Conservation (phyloP, 495 filamentous ascomycete species). For the Letharia lupina region DNA sequence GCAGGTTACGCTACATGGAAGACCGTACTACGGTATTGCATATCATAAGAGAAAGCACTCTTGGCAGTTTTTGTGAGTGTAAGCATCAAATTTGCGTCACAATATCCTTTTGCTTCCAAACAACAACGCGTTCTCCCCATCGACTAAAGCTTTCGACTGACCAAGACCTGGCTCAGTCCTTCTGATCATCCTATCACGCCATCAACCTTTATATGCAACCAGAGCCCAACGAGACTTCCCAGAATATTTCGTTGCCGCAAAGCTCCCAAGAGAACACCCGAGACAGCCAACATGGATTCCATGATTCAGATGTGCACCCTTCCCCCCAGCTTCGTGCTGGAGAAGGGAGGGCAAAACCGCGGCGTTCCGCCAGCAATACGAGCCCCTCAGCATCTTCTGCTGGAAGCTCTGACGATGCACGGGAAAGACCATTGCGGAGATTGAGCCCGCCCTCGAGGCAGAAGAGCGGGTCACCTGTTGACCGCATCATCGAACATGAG, state of each 20-base stretch:
- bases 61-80: neutral
- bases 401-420: constrained; percentile 33
- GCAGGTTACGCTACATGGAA: neutral
- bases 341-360: constrained; percentile 17
- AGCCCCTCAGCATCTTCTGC: constrained; percentile 21
- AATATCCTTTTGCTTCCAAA: neutral
- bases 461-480: constrained; percentile 38
- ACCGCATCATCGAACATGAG: constrained; percentile 68
- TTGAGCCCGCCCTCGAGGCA: constrained; percentile 31
- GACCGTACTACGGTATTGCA: neutral
- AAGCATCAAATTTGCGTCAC: neutral
- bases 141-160: constrained; percentile 25
- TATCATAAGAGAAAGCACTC: neutral
- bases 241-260: constrained; percentile 42
- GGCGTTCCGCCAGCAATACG: constrained; percentile 24
- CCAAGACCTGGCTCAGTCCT: constrained; percentile 61
- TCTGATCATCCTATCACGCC: constrained; percentile 30
- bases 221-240: constrained; percentile 57
- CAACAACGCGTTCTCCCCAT: neutral
- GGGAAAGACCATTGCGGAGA: constrained; percentile 25
- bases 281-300: constrained; percentile 68
- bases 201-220: constrained; percentile 80
- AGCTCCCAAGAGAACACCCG: constrained; percentile 35
- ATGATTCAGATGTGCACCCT: constrained; percentile 39
- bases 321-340: constrained; percentile 25